These are phyloP conservation scores for Pistacia integerrima DNA, from an alignment of 345 rosid genomes.

Conservation along the genomic window DNA sequence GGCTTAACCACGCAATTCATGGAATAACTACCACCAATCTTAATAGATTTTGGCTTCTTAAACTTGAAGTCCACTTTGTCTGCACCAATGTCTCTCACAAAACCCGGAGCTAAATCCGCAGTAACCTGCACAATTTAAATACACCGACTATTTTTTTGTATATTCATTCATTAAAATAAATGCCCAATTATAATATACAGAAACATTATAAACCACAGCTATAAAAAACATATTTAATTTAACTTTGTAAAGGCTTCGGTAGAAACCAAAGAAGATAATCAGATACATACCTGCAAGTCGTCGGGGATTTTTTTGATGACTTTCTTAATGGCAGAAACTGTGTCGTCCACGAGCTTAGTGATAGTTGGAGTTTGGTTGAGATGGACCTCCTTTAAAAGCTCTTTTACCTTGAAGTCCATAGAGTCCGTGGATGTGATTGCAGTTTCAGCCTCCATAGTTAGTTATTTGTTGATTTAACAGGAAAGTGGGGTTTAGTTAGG, in stretches of 20 bases:
- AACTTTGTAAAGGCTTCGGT: neutral
- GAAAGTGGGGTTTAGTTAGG: conserved; percentile 10
- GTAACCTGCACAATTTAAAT: conserved; percentile 48
- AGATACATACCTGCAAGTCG: conserved; percentile 38
- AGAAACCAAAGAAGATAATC: neutral
- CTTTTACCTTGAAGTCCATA: conserved; percentile 44
- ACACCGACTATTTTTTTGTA: neutral
- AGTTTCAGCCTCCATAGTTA: conserved; percentile 23
- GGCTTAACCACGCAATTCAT: conserved; percentile 65
- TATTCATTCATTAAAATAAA: neutral
- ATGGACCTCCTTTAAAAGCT: conserved; percentile 60
- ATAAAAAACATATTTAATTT: too few relatives aligned
- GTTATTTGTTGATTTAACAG: too few relatives aligned
- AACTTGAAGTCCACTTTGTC: conserved; percentile 82
- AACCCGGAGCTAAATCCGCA: conserved; percentile 59
- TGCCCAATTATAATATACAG: neutral
- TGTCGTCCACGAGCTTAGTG: conserved; percentile 50
- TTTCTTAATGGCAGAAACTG: conserved; percentile 48
- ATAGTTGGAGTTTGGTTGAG: conserved; percentile 42
- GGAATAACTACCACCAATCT: conserved; percentile 77
- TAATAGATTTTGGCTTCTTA: conserved; percentile 63
- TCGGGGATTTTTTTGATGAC: conserved; percentile 49
- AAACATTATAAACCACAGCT: neutral
- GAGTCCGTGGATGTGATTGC: conserved; percentile 24
- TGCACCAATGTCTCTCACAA: conserved; percentile 73